These are phyloP conservation scores for Macrophomina pseudophaseolina DNA, from an alignment of 2,329 filamentous ascomycete species.

Conservation along the genomic window DNA sequence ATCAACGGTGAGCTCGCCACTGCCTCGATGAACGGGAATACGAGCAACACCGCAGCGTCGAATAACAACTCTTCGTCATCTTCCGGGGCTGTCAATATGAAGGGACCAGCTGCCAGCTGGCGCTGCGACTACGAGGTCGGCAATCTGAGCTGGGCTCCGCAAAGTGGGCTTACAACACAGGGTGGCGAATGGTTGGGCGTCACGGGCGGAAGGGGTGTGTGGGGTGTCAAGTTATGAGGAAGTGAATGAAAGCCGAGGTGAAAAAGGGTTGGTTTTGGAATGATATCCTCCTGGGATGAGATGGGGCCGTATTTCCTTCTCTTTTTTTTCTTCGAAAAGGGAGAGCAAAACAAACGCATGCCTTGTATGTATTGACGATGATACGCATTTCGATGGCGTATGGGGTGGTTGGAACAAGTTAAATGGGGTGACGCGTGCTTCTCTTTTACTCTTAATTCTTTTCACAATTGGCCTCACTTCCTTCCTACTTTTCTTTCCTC, in stretches of 20 bases:
- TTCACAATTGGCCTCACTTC: background rate
- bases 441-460: background rate
- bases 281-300: background rate
- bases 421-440: conserved; percentile 11
- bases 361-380: conserved; percentile 24
- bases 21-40: conserved; percentile 30
- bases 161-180: conserved; percentile 68
- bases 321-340: background rate
- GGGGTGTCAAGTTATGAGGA: conserved; percentile 67
- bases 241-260: background rate
- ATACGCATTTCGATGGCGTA: conserved; percentile 28
- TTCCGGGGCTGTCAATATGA: conserved; percentile 57
- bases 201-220: conserved; percentile 78
- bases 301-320: background rate
- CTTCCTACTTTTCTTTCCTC: background rate
- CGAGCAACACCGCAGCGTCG: conserved; percentile 38
- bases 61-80: conserved; percentile 27
- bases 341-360: background rate
- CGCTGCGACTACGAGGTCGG: conserved; percentile 85
- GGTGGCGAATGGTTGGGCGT: conserved; percentile 85
- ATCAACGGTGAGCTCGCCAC: conserved; percentile 49
- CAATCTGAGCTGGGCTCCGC: conserved; percentile 84
- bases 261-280: background rate
- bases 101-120: conserved; percentile 78
- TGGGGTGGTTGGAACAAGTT: background rate